Percentiles rank a stretch among this genome's conserved stretches.
Conservation (phyloP, 2,329 filamentous ascomycete genomes). For the Colletotrichum aenigma region DNA sequence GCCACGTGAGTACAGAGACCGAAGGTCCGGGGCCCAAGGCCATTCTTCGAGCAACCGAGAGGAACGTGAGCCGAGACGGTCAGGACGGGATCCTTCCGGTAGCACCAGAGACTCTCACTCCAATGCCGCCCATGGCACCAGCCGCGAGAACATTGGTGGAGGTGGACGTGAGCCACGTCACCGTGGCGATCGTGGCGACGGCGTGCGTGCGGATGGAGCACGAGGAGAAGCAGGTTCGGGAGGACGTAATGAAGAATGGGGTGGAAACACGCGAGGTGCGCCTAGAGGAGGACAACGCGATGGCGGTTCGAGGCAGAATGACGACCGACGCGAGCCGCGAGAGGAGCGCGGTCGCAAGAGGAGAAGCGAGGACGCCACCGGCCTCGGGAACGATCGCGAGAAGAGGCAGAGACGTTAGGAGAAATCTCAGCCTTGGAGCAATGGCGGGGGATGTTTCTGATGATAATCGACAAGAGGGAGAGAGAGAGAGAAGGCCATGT, state of each 20-base stretch:
- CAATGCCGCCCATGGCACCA: slow-evolving; percentile 26
- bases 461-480: neutral
- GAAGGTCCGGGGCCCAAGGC: slow-evolving; percentile 36
- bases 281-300: slow-evolving; percentile 33
- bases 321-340: slow-evolving; percentile 34
- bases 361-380: slow-evolving; percentile 54
- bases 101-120: slow-evolving; percentile 10
- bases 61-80: slow-evolving; percentile 29
- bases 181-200: slow-evolving; percentile 30
- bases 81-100: slow-evolving; percentile 17
- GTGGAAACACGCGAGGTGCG: slow-evolving; percentile 12
- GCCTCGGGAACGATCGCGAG: slow-evolving; percentile 48
- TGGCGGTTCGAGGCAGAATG: slow-evolving; percentile 28
- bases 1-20: slow-evolving; percentile 48
- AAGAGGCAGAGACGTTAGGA: slow-evolving; percentile 59
- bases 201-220: slow-evolving; percentile 13
- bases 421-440: neutral
- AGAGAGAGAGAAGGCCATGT: neutral
- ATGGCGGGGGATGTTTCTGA: neutral
- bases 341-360: slow-evolving; percentile 47
- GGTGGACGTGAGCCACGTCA: slow-evolving; percentile 26
- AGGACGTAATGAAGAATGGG: slow-evolving; percentile 26
- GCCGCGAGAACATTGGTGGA: neutral
- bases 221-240: slow-evolving; percentile 25
- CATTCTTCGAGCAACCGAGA: slow-evolving; percentile 24